Base-by-base conservation (phyloP, 305 asterid species). In the Solanum chacoense region DNA sequence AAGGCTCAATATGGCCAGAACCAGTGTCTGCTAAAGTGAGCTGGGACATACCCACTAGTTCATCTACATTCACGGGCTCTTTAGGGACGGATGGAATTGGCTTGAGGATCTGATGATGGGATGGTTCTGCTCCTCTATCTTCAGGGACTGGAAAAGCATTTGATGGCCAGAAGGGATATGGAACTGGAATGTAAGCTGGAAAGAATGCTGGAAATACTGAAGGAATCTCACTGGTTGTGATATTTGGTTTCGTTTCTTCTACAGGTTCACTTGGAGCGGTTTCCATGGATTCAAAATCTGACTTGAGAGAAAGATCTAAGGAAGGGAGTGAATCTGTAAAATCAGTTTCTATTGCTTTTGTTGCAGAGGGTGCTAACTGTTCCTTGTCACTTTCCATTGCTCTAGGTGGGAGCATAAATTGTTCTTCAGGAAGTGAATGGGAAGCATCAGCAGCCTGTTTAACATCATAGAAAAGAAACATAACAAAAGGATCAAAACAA, bases 271-370 rank as follows among this genome's bases (percentile, higher is more conserved):
- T 87, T 7, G 90, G 91, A 5, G 87, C 50, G 5, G 87, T 76
- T 88, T 89, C 92, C 94, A 92, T 90, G 28, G 91, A 90, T 59
- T 90, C 93, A 84, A 45, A 81, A 71, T 89, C 89, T n/a, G 93
- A 93, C 85, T 93, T 93, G 84, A 96, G 95, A 79, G 97, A 94
- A 67, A 96, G 97, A 90, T 94, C 94, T 22, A 95, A 86, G 81
- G 93, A 94, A 59, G 95, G 96, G 71, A 72, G 69, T 24, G 90
- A 26, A 73, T 87, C 91, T 81, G 73, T 90, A 74, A 55, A 72
- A 71, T 91, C 91, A 45, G 87, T 92, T 88, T 50, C 91, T 28
- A 79, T 55, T 63, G 90, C 34, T 87, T 69, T 91, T 83, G 93
- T 90, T 9, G 92, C 87, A 24, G 93, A 73, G 72, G 72, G 88